A percentile compares a stretch with the other conserved stretches of the same genome.
Evolutionary conservation across 306 rosid species (phyloP).

Genomic region (Prunus padus): DNA sequence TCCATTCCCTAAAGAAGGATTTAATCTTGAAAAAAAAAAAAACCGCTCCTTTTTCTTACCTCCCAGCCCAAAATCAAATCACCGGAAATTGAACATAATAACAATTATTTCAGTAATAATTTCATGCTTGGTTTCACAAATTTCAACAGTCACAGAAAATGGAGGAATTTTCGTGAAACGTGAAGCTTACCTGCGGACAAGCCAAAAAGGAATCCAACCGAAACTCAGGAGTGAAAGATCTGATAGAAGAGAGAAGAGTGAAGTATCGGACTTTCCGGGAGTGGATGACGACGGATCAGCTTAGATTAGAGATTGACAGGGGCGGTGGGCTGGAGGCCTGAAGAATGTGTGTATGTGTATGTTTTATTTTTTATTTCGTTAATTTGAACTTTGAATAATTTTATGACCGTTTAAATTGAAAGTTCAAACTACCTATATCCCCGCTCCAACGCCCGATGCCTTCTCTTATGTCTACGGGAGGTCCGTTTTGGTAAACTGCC

Average conservation of each 20-base stretch:
- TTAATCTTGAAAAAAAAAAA: background rate
- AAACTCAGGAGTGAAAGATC: background rate
- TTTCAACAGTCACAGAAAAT: background rate
- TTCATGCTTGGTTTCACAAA: background rate
- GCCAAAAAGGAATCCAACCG: background rate
- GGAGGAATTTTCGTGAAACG: background rate
- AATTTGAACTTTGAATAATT: too few species aligned
- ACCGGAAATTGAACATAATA: background rate
- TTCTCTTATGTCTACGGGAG: too few species aligned
- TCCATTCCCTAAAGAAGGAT: background rate
- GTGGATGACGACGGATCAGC: background rate
- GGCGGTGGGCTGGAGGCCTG: background rate
- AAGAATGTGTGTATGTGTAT: background rate
- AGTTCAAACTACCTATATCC: too few species aligned
- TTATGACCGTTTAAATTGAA: too few species aligned
- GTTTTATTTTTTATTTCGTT: too few species aligned
- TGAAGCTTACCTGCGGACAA: slow-evolving; percentile 3
- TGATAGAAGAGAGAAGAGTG: background rate
- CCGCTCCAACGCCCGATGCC: too few species aligned
- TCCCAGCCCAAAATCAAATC: background rate
- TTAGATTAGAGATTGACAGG: background rate
- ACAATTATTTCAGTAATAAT: background rate
- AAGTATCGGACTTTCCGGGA: background rate
- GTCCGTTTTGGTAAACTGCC: too few species aligned
- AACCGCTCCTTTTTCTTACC: background rate